phyloP scores from a whole-genome alignment of 2,329 filamentous ascomycete species.

The Aphanocladium album region DNA sequence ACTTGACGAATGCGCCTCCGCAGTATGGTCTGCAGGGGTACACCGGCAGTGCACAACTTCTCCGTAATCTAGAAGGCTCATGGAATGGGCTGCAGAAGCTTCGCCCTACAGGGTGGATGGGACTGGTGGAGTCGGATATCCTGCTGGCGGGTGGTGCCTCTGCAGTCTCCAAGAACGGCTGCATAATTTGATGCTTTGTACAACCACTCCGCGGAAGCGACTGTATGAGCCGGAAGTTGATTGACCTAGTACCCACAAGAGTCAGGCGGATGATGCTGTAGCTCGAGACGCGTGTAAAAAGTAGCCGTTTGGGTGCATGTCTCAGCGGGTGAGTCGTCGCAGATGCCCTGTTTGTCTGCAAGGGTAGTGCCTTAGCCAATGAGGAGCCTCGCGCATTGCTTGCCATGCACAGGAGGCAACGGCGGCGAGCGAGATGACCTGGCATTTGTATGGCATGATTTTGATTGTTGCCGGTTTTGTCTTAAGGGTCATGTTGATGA shows the following conservation, averaged over 20 bases:
- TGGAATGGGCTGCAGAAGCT: constrained; percentile 8
- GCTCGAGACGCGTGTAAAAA: not conserved
- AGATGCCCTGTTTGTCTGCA: constrained; percentile 5
- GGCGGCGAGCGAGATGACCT: not conserved
- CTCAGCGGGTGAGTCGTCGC: constrained; percentile 7
- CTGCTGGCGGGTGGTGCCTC: not conserved
- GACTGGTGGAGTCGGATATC: not conserved
- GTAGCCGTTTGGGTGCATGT: not conserved
- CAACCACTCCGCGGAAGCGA: constrained; percentile 1
- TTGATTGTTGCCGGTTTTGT: not conserved
- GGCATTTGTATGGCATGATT: not conserved
- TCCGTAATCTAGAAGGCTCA: constrained; percentile 1
- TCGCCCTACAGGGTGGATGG: constrained; percentile 2
- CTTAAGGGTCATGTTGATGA: not conserved
- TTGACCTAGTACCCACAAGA: not conserved
- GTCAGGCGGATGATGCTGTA: constrained; percentile 9
- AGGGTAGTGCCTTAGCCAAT: not conserved
- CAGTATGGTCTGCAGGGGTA: constrained; percentile 3
- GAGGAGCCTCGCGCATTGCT: not conserved
- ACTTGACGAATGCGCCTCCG: not conserved
- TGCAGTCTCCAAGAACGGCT: not conserved
- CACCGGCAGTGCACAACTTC: not conserved
- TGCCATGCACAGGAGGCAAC: not conserved
- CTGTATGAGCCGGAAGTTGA: constrained; percentile 2
- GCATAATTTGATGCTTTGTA: not conserved